phyloP scores from a whole-genome alignment of 371 early-diverging fungal species.

The Mucor indicus region DNA sequence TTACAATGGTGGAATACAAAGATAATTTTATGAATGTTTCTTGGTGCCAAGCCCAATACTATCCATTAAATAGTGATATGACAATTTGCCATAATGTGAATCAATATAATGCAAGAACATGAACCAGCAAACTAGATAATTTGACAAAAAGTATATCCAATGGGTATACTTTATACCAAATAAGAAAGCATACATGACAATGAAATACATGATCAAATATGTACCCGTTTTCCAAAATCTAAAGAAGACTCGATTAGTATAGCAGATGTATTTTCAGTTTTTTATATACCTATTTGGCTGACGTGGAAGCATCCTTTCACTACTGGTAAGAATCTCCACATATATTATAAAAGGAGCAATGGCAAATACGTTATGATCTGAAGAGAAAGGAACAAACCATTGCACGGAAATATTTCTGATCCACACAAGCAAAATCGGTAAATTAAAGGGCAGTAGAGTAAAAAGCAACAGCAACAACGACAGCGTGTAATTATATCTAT shows the following conservation, averaged over 20 bases:
- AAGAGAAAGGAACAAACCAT: conserved; percentile 60
- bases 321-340: conserved; percentile 47
- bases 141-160: conserved; percentile 44
- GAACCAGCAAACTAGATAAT: conserved; percentile 41
- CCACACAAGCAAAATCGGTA: conserved; percentile 63
- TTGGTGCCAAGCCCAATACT: conserved; percentile 33
- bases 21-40: conserved; percentile 44
- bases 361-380: conserved; percentile 57
- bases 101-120: conserved; percentile 38
- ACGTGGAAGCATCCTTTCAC: conserved; percentile 43
- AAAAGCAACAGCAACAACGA: conserved; percentile 58
- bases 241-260: not conserved
- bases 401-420: conserved; percentile 60
- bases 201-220: conserved; percentile 27
- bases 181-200: conserved; percentile 39
- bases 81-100: conserved; percentile 33
- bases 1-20: too few species aligned
- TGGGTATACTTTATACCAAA: conserved; percentile 52
- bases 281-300: conserved; percentile 40
- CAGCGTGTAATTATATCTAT: conserved; percentile 58
- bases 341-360: conserved; percentile 60
- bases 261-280: not conserved
- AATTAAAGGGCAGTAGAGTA: conserved; percentile 55
- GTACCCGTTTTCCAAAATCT: conserved; percentile 35
- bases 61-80: conserved; percentile 30